phyloP scores from a whole-genome alignment of 78 protist genomes.

The slime mould (Dictyostelium discoideum) region dicty_2.7 NC_007088.5:6981501-6982000 shows the following conservation, averaged over 20 bases:
- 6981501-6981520: neutral
- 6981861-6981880: slow-evolving; percentile 72
- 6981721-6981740: neutral
- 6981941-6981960: slow-evolving; percentile 63
- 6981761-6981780: slow-evolving; percentile 60
- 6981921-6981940: slow-evolving; percentile 42
- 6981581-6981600: slow-evolving; percentile 21
- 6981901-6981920: slow-evolving; percentile 79
- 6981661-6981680: slow-evolving; percentile 44
- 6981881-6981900: slow-evolving; percentile 85
- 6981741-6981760: neutral
- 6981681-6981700: neutral
- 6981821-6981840: slow-evolving; percentile 47
- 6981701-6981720: neutral
- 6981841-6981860: slow-evolving; percentile 57
- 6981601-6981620: neutral
- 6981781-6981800: slow-evolving; percentile 35
- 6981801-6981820: slow-evolving; percentile 30
- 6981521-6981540: neutral
- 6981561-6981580: neutral
- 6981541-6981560: slow-evolving; percentile 5
- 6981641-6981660: slow-evolving; percentile 81
- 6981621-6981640: slow-evolving; percentile 54
- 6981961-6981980: slow-evolving; percentile 77
- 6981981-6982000: slow-evolving; percentile 87